Evolutionary conservation across 164 flowering plant species (phyloP), one percentile per base, ranked within the genome.

Genomic region (Vitis riparia): DNA sequence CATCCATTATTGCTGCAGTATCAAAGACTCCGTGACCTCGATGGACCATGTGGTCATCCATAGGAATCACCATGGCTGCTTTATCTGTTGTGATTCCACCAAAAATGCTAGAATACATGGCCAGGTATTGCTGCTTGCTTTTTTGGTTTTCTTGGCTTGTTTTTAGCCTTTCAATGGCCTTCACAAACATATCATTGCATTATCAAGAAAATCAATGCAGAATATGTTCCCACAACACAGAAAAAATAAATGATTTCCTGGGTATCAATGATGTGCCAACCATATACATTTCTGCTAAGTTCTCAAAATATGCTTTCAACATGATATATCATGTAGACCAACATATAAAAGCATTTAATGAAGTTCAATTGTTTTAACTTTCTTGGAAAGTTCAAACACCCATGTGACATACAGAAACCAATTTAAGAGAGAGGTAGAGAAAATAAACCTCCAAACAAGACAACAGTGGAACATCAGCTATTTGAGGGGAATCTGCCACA

Each of bases 1-100:
- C 97, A 44, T 91, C 88, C 70, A 85, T 67, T 51, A 94, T 89
- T 7, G 91, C 89, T 12, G 97, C 97, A 53, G 97, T 94, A 71
- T 94, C 98, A 57, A 92, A 92, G 75, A 94, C 97, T 63, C 95
- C 97, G 68, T 94, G 98, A 17, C 98, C 98, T 75, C 97, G 77
- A 76, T 94, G 98, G 67, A 92, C 97, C 89, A 94, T 89, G 79
- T 92, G 98, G 67, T 94, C 98, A 72, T 92, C 95, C 77, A 92
- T 77, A 49, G 97, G 97, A 59, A 92, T 88, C 68, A 89, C 86
- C 98, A 94, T 94, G 16, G 82, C 79, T 1, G 86, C 77, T 27
- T 92, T 88, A 73, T 94, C 97, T 5, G 87, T 85, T 30, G 89
- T 88, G 56, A 94, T 92, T 63, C 98, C 98, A 47, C 95, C 91